phyloP scores from a whole-genome alignment of 164 flowering plant genomes.

The Magnolia changhungtana region DNA sequence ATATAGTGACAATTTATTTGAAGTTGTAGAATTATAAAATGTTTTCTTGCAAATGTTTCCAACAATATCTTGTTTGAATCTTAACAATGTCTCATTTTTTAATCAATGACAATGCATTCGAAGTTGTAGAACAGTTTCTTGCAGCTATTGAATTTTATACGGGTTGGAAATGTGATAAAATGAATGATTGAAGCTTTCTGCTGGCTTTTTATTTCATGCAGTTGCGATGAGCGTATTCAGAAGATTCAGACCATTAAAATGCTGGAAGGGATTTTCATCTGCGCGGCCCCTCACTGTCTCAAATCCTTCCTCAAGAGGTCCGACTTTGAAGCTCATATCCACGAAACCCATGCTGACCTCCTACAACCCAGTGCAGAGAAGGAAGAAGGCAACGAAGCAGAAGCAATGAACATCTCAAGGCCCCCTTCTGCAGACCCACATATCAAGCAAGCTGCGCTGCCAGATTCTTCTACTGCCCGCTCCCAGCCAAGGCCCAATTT shows the following conservation, averaged over 20 bases:
- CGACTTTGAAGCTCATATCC: constrained; percentile 82
- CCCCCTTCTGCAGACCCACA: constrained; percentile 18
- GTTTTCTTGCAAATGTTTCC: too few relatives aligned
- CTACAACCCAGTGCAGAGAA: constrained; percentile 58
- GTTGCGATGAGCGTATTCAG: constrained; percentile 93
- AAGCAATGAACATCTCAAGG: constrained; percentile 33
- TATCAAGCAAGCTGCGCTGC: constrained; percentile 40
- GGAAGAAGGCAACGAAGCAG: constrained; percentile 67
- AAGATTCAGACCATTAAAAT: constrained; percentile 94
- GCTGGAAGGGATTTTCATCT: constrained; percentile 90
- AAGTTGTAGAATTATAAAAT: too few relatives aligned
- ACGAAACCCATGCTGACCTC: constrained; percentile 67
- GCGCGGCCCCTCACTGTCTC: constrained; percentile 98
- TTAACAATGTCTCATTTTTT: too few relatives aligned
- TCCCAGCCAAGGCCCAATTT: constrained; percentile 46
- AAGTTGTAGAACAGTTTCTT: background rate
- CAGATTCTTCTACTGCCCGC: constrained; percentile 58
- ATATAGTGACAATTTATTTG: too few relatives aligned
- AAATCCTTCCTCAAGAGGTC: constrained; percentile 78
- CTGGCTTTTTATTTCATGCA: constrained; percentile 18
- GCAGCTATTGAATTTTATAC: background rate
- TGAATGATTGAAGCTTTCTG: background rate
- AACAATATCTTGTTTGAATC: too few relatives aligned
- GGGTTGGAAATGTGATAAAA: background rate
- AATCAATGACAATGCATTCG: too few relatives aligned